Percentiles rank a stretch among this genome's conserved stretches.
These are phyloP conservation scores for Trypanosoma mega DNA, from an alignment of 208 protist genomes.

Conservation along the genomic window DNA sequence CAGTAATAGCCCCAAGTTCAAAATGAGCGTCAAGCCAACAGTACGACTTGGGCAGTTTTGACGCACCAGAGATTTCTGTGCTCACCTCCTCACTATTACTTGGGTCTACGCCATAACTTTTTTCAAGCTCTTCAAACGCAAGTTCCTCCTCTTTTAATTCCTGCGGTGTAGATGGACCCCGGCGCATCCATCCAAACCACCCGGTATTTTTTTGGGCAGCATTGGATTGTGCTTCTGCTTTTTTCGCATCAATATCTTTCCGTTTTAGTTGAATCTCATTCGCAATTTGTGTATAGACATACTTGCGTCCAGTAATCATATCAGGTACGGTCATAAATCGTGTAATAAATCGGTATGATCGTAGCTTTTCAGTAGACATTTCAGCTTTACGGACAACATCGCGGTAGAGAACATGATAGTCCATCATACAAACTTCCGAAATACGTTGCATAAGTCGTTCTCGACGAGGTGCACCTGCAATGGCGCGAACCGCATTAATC, in stretches of 20 bases:
- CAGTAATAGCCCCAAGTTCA: slow-evolving; percentile 49
- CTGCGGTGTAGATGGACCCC: slow-evolving; percentile 17
- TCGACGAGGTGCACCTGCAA: slow-evolving; percentile 38
- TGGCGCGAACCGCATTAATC: slow-evolving; percentile 42
- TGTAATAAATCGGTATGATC: slow-evolving; percentile 67
- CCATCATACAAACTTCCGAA: slow-evolving; percentile 54
- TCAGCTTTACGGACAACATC: slow-evolving; percentile 65
- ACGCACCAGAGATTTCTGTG: slow-evolving; percentile 11
- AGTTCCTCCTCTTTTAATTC: slow-evolving; percentile 51
- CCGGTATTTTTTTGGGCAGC: slow-evolving; percentile 30
- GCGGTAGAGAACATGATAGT: slow-evolving; percentile 75
- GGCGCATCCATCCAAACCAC: slow-evolving; percentile 57
- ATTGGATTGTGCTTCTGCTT: slow-evolving; percentile 38
- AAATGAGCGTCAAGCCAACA: slow-evolving; percentile 63
- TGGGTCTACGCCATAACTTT: slow-evolving; percentile 66
- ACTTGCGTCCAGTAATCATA: slow-evolving; percentile 70
- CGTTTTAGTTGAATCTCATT: slow-evolving; percentile 69
- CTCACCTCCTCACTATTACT: slow-evolving; percentile 35
- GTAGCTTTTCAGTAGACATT: slow-evolving; percentile 63
- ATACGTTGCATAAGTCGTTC: slow-evolving; percentile 52
- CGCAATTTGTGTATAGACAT: slow-evolving; percentile 76
- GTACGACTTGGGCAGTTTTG: slow-evolving; percentile 59
- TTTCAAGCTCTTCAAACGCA: slow-evolving; percentile 52
- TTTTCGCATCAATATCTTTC: slow-evolving; percentile 63
- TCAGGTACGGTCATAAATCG: slow-evolving; percentile 78